Evolutionary conservation across 176 grass and related monocot species (phyloP).

Genomic region (Aegilops longissima): DNA sequence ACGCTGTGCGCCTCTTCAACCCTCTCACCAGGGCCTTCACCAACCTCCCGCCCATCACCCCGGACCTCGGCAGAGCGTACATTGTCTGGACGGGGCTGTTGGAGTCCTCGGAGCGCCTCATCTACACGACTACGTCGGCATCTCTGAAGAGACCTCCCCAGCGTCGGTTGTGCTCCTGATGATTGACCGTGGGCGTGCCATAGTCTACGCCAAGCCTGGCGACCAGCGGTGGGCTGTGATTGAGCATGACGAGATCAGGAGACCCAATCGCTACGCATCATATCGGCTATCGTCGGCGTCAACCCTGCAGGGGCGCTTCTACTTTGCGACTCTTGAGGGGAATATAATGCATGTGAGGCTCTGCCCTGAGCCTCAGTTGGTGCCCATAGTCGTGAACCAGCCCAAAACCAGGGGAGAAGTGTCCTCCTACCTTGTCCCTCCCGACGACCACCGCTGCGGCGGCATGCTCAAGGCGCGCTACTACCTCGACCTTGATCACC

Average conservation of each 20-base stretch:
- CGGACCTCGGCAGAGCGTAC: background rate
- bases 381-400: background rate
- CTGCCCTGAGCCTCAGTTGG: background rate
- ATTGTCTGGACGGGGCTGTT: background rate
- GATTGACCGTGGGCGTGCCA: background rate
- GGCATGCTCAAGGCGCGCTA: background rate
- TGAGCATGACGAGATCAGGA: background rate
- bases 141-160: background rate
- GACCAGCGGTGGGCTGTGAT: background rate
- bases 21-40: background rate
- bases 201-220: background rate
- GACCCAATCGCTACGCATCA: background rate
- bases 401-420: background rate
- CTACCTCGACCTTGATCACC: background rate
- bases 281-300: background rate
- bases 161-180: background rate
- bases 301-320: background rate
- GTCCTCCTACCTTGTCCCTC: constrained; percentile 1
- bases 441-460: background rate
- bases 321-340: constrained; percentile 4
- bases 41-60: background rate
- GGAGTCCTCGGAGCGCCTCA: background rate
- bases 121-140: background rate
- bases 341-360: constrained; percentile 5
- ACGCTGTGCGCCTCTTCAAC: background rate